These are phyloP conservation scores for Lasiosphaeria ovina DNA, from an alignment of 495 filamentous ascomycete genomes.

Conservation along the genomic window DNA sequence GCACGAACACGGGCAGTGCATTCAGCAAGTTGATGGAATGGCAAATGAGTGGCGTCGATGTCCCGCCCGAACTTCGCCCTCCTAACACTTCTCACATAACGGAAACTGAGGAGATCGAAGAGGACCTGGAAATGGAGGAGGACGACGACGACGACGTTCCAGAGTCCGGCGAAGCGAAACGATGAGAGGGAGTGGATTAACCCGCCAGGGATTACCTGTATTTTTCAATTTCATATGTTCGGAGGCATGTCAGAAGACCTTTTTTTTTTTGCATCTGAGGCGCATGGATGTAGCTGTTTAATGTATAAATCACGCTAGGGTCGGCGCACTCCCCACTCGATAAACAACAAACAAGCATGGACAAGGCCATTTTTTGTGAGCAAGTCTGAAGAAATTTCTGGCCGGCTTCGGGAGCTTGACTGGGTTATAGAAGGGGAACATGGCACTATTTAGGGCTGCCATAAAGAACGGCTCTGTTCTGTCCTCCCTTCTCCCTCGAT, in stretches of 20 bases:
- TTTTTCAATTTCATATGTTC: background rate
- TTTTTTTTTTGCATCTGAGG: conserved; percentile 1
- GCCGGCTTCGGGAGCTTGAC: too few relatives aligned
- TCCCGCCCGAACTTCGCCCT: conserved; percentile 24
- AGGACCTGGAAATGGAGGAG: conserved; percentile 40
- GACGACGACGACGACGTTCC: conserved; percentile 26
- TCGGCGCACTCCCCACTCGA: conserved; percentile 4
- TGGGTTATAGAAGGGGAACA: too few relatives aligned
- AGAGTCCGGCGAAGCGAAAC: conserved; percentile 8
- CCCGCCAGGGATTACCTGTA: background rate
- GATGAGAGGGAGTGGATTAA: conserved; percentile 7
- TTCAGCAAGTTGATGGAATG: conserved; percentile 98
- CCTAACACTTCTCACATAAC: conserved; percentile 35
- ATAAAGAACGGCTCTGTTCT: too few relatives aligned
- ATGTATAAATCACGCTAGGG: background rate
- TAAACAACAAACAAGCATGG: background rate
- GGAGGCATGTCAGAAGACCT: too few relatives aligned
- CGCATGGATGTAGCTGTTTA: conserved; percentile 1
- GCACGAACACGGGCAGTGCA: conserved; percentile 66
- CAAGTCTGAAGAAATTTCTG: too few relatives aligned
- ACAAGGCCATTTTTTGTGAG: too few relatives aligned
- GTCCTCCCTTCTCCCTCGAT: too few relatives aligned
- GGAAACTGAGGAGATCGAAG: conserved; percentile 45
- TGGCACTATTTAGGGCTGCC: too few relatives aligned
- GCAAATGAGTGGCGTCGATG: conserved; percentile 89